Conservation (phyloP, 169 alveolate species). For the Cryptosporidium sp. region DNA sequence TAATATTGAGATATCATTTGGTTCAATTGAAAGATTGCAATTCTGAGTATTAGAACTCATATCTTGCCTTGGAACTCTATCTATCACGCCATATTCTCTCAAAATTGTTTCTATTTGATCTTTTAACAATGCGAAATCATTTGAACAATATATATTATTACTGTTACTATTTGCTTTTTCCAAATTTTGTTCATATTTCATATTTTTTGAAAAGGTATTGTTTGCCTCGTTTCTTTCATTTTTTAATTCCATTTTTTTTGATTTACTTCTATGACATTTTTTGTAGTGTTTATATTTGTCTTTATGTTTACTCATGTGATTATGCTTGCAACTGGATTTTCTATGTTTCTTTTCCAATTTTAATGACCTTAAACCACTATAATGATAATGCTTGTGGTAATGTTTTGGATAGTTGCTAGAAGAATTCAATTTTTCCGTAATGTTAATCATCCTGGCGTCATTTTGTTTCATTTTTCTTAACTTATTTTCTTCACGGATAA, state of each 20-base stretch:
- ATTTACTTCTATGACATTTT: not conserved
- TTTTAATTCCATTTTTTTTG: slow-evolving; percentile 4
- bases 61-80: not conserved
- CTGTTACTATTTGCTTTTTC: not conserved
- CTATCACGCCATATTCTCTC: slow-evolving; percentile 36
- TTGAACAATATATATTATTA: slow-evolving; percentile 1
- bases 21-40: not conserved
- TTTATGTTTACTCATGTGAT: slow-evolving; percentile 2
- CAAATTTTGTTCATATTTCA: not conserved
- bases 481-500: slow-evolving; percentile 40
- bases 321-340: not conserved
- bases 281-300: not conserved
- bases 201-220: not conserved
- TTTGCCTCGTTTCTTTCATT: not conserved
- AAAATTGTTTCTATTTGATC: slow-evolving; percentile 37
- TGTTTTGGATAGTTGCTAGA: slow-evolving; percentile 39
- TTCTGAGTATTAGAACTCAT: not conserved
- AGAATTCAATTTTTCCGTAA: not conserved
- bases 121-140: not conserved
- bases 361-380: not conserved
- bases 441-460: not conserved
- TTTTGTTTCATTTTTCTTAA: slow-evolving; percentile 6
- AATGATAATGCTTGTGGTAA: slow-evolving; percentile 52
- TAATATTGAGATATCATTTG: slow-evolving; percentile 6
- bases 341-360: not conserved